Evolutionary conservation across 768 basidiomycete species (phyloP).

Genomic region (Butyriboletus loyo): DNA sequence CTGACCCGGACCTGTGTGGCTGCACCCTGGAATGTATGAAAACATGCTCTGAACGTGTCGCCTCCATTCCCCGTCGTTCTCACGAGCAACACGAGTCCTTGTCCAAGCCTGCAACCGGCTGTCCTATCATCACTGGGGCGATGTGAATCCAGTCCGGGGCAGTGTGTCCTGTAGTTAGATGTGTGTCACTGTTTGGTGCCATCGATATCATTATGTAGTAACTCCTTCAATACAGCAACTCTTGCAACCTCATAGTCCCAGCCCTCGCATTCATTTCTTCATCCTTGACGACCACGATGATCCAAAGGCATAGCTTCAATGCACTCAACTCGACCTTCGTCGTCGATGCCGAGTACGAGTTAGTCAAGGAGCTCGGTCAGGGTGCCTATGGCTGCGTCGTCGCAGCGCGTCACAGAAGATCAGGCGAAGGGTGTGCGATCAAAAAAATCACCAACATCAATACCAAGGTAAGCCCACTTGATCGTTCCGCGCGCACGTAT

Average conservation of each 20-base stretch:
- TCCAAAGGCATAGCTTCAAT: constrained; percentile 77
- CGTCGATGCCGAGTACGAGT: constrained; percentile 87
- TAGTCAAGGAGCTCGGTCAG: constrained; percentile 95
- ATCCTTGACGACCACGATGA: constrained; percentile 28
- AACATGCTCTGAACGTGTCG: constrained; percentile 2
- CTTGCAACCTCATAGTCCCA: background rate
- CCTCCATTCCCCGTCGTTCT: background rate
- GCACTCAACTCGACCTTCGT: constrained; percentile 84
- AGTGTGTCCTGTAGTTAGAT: constrained; percentile 6
- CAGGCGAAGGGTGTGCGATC: constrained; percentile 89
- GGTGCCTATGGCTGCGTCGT: constrained; percentile 94
- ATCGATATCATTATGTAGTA: constrained; percentile 34
- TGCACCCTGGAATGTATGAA: constrained; percentile 3
- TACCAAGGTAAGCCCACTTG: constrained; percentile 61
- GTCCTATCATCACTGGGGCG: background rate
- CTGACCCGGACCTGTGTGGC: background rate
- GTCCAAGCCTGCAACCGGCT: background rate
- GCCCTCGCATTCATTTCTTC: constrained; percentile 1
- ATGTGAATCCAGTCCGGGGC: background rate
- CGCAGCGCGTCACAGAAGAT: constrained; percentile 75
- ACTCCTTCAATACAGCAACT: constrained; percentile 4
- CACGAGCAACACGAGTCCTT: constrained; percentile 3
- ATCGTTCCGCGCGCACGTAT: background rate
- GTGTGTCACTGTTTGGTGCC: constrained; percentile 30
- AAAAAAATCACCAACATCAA: constrained; percentile 97